A percentile compares a stretch with the other conserved stretches of the same genome.
Conservation (phyloP, 352 stramenopile genomes). For the Pythium sukuiense region DNA sequence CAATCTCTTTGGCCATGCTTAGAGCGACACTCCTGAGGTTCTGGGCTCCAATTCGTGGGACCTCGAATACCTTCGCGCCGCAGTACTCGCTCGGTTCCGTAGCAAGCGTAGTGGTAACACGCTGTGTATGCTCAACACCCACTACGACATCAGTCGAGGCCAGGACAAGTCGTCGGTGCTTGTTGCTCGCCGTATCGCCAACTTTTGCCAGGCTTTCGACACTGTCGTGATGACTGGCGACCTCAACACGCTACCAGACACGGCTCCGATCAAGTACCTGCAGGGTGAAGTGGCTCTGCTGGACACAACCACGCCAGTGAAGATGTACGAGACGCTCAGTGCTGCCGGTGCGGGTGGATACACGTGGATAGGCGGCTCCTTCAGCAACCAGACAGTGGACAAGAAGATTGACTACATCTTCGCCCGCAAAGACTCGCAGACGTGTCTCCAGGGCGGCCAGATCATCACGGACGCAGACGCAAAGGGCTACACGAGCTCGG, state of each 20-base stretch:
- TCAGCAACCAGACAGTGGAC: conserved; percentile 30
- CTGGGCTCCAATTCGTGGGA: conserved; percentile 65
- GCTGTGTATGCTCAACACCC: conserved; percentile 78
- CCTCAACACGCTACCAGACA: conserved; percentile 49
- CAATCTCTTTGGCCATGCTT: not conserved
- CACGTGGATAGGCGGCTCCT: conserved; percentile 69
- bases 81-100: conserved; percentile 55
- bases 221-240: conserved; percentile 68
- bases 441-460: conserved; percentile 38
- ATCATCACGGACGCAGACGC: conserved; percentile 51
- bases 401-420: conserved; percentile 78
- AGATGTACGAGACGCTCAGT: conserved; percentile 64
- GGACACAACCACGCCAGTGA: conserved; percentile 37
- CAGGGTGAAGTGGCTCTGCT: conserved; percentile 27
- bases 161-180: conserved; percentile 56
- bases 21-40: conserved; percentile 65
- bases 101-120: conserved; percentile 29
- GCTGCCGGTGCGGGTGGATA: conserved; percentile 36
- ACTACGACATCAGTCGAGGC: conserved; percentile 62
- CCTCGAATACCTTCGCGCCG: conserved; percentile 59
- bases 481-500: conserved; percentile 49
- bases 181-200: conserved; percentile 42
- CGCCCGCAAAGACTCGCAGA: conserved; percentile 43
- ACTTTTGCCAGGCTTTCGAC: conserved; percentile 47
- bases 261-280: conserved; percentile 46